Base-by-base conservation (phyloP, 2,329 filamentous ascomycete species). In the Myriosclerotinia curreyana region DNA sequence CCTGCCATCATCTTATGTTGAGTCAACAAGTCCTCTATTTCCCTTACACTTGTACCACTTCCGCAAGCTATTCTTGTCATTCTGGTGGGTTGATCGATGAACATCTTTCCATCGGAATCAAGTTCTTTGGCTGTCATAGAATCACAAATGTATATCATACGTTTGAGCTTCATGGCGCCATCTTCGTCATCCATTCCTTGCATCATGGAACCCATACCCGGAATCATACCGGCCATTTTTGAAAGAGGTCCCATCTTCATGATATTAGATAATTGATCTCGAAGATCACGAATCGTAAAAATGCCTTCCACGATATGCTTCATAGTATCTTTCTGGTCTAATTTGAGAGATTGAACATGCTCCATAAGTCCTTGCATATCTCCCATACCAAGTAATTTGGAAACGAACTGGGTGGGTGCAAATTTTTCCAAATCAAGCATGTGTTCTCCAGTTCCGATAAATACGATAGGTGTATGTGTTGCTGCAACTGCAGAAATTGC, bases 211-310 rank as follows among this genome's bases (percentile, higher is more conserved):
- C 89, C 89, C 77, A 99, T 89, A 36, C 95, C 95, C 0, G 95
- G 95, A 68, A 99, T 98, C 95, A 99, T 99, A 72, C 93, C 92
- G 0, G 94, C 96, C 86, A 99, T 96, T 76, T 99, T 98, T 22
- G 91, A 96, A 1, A 99, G 79, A 0, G 95, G 95, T 0, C 95
- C 95, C 95, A 99, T 98, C 80, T 99, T 99, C 92, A 98, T 97
- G 74, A 99, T 97, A 73, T 98, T 98, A 65, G 89, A 90, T 15
- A 99, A 86, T 75, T 99, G 96, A 75, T 99, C 95, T 25, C 95
- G 87, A 70, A 99, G 83, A 75, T 99, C 95, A 63, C 95, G 89
- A 42, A 99, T 85, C 0, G 95, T 96, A 77, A 98, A 99, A 68
- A 97, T 93, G 64, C 95, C 95, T 74, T 97, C 94, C 8, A 92